phyloP scores from a whole-genome alignment of 257 asterid genomes.

The Ilex asprella region DNA sequence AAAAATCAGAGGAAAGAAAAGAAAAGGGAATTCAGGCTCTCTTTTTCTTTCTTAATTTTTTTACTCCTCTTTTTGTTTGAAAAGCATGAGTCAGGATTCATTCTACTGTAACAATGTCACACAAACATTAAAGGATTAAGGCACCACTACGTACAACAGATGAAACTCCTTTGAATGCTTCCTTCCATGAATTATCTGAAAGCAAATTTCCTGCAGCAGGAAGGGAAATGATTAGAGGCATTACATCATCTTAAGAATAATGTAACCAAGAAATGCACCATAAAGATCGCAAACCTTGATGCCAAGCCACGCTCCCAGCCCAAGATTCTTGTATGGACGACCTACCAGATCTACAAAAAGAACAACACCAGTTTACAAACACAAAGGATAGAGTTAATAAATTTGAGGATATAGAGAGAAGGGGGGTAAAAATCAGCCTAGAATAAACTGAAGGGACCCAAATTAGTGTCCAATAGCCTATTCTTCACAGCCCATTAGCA shows the following conservation, averaged over 20 bases:
- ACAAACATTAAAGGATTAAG: not conserved
- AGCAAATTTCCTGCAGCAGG: not conserved
- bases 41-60: too few species aligned
- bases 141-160: slow-evolving; percentile 1
- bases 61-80: too few species aligned
- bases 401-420: too few species aligned
- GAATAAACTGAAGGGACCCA: too few species aligned
- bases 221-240: slow-evolving; percentile 2
- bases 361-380: not conserved
- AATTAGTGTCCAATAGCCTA: too few species aligned
- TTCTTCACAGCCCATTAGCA: too few species aligned
- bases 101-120: too few species aligned
- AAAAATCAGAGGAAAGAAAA: too few species aligned
- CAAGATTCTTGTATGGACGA: slow-evolving; percentile 70
- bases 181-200: slow-evolving; percentile 3
- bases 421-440: too few species aligned
- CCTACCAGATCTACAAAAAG: slow-evolving; percentile 74
- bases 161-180: not conserved
- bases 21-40: too few species aligned
- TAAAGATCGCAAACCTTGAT: slow-evolving; percentile 57
- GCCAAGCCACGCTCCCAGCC: slow-evolving; percentile 75
- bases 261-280: slow-evolving; percentile 11
- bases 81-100: too few species aligned
- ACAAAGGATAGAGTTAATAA: not conserved
- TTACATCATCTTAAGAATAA: not conserved